These are phyloP conservation scores for Phytophthora europaea DNA, from an alignment of 352 stramenopile species.

Conservation along the genomic window DNA sequence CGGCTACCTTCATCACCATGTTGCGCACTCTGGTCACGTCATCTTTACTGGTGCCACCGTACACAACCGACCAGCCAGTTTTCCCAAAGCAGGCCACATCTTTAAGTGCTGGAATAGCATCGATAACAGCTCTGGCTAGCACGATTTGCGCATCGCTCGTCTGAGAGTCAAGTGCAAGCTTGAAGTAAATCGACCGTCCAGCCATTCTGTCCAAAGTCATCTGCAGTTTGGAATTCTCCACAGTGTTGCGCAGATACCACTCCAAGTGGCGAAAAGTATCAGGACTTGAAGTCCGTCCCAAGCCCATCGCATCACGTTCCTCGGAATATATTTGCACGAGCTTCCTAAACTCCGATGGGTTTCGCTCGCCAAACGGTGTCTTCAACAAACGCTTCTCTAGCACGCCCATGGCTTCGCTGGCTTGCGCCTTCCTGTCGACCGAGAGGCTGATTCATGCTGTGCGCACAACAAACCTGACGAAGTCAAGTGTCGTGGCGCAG, in stretches of 20 bases:
- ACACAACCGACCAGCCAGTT: constrained; percentile 1
- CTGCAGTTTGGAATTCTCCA: constrained; percentile 3
- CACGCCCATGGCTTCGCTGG: constrained; percentile 16
- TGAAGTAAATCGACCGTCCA: constrained; percentile 14
- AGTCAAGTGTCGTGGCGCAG: constrained; percentile 18
- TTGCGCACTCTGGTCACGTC: constrained; percentile 7
- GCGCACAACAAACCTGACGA: constrained; percentile 22
- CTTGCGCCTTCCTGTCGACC: constrained; percentile 18
- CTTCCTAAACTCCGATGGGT: constrained; percentile 8
- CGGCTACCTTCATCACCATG: background rate
- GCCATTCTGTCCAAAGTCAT: constrained; percentile 12
- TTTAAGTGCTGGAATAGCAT: constrained; percentile 3
- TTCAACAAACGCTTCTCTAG: constrained; percentile 33
- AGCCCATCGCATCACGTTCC: constrained; percentile 10
- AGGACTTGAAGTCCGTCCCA: constrained; percentile 2
- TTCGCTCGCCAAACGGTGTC: constrained; percentile 8
- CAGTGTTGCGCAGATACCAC: constrained; percentile 21
- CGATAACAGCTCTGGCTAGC: background rate
- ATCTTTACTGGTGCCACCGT: constrained; percentile 18
- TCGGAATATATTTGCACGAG: constrained; percentile 14
- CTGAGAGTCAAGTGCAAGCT: background rate
- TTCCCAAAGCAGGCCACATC: constrained; percentile 13
- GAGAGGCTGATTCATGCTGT: constrained; percentile 21
- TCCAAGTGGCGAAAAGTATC: constrained; percentile 18
- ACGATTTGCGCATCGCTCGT: constrained; percentile 2